Evolutionary conservation across 176 grass and related monocot genomes (phyloP), one percentile per base, ranked within the genome.

Genomic region (Oropetium thomaeum): DNA sequence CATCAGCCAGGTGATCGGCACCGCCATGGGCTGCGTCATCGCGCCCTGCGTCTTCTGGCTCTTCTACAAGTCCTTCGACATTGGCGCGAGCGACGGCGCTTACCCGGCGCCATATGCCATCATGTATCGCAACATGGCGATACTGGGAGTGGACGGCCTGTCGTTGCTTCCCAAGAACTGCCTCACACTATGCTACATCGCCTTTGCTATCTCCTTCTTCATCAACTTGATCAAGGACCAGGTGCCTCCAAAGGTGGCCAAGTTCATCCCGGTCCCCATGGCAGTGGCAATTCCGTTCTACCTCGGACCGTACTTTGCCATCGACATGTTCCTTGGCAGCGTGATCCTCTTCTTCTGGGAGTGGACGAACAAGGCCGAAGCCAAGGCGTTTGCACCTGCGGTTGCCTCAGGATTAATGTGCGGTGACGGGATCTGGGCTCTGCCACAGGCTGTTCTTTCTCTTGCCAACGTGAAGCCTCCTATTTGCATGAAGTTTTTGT

Each of bases 401-500:
- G 84, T 90, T 59, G 88, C 80, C 0, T 90, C 88, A 0, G 88
- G 88, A 31, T 52, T 86, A 10, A 90, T 86, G 67, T 90, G 88
- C 3, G 88, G 88, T 4, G 84, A 90, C 2, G 84, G 84, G 12
- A 69, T 90, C 13, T 90, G 88, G 88, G 53, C 84, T 19, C 71
- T 90, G 15, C 88, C 88, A 2, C 71, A 90, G 58, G 75, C 88
- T 26, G 0, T 90, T 41, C 84, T 90, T 22, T 62, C 88, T 44
- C 88, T 90, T 54, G 75, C 70, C 37, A 86, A 77, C 51, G 80
- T 90, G 65, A 70, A 84, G 0, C 80, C 88, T 51, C 88, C 88
- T 0, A 83, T 90, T 31, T 90, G 88, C 84, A 90, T 90, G 84
- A 90, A 90, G 84, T 90, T 90, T 32, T 34, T 90, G 22, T 90